Conservation (phyloP, 108 stramenopile genomes). For the Nitzschia sp. region DNA sequence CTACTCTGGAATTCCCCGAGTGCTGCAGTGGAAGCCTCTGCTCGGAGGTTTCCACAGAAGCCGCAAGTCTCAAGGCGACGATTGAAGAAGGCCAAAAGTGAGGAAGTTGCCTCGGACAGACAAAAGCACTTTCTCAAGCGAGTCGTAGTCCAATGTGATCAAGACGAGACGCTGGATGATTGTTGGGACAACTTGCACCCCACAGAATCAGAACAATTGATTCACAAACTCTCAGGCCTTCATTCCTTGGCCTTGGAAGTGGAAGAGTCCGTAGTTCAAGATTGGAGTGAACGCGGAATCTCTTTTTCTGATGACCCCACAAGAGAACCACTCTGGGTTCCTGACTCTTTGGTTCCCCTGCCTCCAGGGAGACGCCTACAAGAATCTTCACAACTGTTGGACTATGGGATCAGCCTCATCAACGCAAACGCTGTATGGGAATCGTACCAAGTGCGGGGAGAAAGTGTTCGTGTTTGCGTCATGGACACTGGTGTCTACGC, state of each 20-base stretch:
- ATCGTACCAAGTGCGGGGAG: slow-evolving; percentile 15
- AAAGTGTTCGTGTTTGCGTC: slow-evolving; percentile 50
- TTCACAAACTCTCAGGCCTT: slow-evolving; percentile 1
- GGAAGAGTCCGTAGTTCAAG: slow-evolving; percentile 8
- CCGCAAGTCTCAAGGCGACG: too few relatives aligned
- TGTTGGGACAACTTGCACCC: slow-evolving; percentile 3
- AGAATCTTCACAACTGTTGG: slow-evolving; percentile 4
- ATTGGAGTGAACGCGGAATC: not conserved
- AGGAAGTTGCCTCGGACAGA: not conserved
- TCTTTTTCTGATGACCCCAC: not conserved
- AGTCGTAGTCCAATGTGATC: slow-evolving; percentile 6
- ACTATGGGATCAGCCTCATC: slow-evolving; percentile 25
- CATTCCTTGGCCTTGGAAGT: slow-evolving; percentile 10
- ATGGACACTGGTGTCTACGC: slow-evolving; percentile 56
- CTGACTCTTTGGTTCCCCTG: slow-evolving; percentile 21
- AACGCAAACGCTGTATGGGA: slow-evolving; percentile 28
- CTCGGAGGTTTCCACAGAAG: too few relatives aligned
- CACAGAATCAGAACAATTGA: not conserved
- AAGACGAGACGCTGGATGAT: not conserved
- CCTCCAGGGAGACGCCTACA: not conserved
- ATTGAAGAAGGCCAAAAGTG: not conserved
- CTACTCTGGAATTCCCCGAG: too few relatives aligned
- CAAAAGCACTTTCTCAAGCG: slow-evolving; percentile 1
- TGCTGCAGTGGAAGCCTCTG: too few relatives aligned
- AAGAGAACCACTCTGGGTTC: slow-evolving; percentile 18